Conservation (phyloP, 768 basidiomycete species). For the Amanita fuliginea region DNA sequence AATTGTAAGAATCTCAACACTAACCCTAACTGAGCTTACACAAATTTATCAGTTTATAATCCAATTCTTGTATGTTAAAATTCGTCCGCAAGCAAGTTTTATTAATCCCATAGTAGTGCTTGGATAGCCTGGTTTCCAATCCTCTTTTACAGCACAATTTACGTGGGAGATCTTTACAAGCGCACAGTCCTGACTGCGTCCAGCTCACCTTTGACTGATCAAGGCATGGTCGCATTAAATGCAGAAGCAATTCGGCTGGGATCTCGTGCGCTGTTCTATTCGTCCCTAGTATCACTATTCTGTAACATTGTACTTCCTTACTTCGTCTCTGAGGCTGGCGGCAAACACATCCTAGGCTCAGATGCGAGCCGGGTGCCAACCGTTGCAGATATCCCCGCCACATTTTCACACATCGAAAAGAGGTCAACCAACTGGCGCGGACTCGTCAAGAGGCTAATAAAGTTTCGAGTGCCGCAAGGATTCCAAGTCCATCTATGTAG, state of each 20-base stretch:
- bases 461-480: conserved; percentile 24
- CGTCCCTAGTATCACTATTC: conserved; percentile 55
- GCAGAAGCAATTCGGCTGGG: conserved; percentile 75
- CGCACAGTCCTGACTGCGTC: conserved; percentile 18
- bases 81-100: neutral
- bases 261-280: conserved; percentile 73
- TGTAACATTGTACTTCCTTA: conserved; percentile 64
- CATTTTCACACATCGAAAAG: neutral
- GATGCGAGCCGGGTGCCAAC: neutral
- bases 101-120: conserved; percentile 30
- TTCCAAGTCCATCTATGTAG: conserved; percentile 52
- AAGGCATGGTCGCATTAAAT: conserved; percentile 28
- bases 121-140: conserved; percentile 93
- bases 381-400: neutral
- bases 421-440: neutral
- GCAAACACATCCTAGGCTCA: neutral
- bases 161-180: conserved; percentile 82
- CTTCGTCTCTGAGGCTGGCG: conserved; percentile 32
- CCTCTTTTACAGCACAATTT: conserved; percentile 80
- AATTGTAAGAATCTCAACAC: conserved; percentile 45
- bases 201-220: conserved; percentile 13
- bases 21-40: neutral
- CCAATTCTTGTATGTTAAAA: conserved; percentile 58
- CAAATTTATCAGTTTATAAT: conserved; percentile 46
- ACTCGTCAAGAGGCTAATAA: conserved; percentile 6